phyloP scores from a whole-genome alignment of 2,329 filamentous ascomycete species.

The Sporothrix sp. region DNA sequence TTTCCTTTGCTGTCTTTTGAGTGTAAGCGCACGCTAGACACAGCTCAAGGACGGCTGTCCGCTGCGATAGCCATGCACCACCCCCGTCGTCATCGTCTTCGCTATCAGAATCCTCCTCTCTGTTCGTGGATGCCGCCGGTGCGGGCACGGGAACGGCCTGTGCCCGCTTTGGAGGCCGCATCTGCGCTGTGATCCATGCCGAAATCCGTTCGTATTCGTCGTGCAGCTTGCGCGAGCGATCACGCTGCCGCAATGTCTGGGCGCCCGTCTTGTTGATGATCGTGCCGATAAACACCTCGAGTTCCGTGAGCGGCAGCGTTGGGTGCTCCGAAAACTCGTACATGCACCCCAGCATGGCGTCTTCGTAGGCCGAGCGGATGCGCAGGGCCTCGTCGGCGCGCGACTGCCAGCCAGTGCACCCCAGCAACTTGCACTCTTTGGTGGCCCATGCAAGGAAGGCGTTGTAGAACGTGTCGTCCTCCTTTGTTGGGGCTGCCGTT shows the following conservation, averaged over 20 bases:
- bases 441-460: conserved; percentile 27
- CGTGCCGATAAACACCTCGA: conserved; percentile 47
- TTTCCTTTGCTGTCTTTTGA: background rate
- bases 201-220: conserved; percentile 41
- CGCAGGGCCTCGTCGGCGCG: conserved; percentile 31
- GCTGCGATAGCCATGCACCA: conserved; percentile 5
- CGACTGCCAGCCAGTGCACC: conserved; percentile 26
- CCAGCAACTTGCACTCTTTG: conserved; percentile 23
- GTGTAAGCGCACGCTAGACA: conserved; percentile 24
- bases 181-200: conserved; percentile 25
- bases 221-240: conserved; percentile 41
- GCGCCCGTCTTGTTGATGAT: conserved; percentile 41
- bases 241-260: conserved; percentile 42
- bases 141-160: background rate
- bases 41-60: conserved; percentile 20
- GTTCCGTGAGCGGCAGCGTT: conserved; percentile 34
- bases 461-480: conserved; percentile 32
- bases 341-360: conserved; percentile 32
- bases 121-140: background rate
- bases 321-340: conserved; percentile 37
- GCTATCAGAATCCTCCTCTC: background rate
- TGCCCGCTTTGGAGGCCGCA: conserved; percentile 16
- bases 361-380: conserved; percentile 41
- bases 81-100: background rate
- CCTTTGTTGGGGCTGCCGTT: conserved; percentile 21